Conservation (phyloP, 176 grass and related monocot species). For the Rhynchospora breviuscula region DNA sequence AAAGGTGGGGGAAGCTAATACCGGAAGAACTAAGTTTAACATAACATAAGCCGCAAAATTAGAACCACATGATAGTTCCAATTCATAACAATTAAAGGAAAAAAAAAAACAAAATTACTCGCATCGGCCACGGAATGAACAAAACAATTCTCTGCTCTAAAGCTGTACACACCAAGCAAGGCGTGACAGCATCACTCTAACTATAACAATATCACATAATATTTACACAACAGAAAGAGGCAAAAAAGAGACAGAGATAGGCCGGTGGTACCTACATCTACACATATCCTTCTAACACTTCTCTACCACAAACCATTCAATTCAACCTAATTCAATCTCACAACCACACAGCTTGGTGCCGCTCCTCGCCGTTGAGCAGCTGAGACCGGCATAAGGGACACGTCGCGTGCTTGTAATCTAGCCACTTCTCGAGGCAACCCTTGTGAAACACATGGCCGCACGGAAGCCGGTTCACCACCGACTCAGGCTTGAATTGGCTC, state of each 20-base stretch:
- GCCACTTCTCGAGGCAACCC: slow-evolving; percentile 71
- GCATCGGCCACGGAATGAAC: not conserved
- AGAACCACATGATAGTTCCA: not conserved
- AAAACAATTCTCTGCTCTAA: slow-evolving; percentile 16
- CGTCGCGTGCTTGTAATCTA: slow-evolving; percentile 69
- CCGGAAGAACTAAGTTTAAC: too few relatives aligned
- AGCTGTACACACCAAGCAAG: not conserved
- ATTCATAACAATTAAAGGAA: not conserved
- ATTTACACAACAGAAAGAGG: slow-evolving; percentile 18
- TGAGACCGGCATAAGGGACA: slow-evolving; percentile 67
- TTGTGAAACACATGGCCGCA: slow-evolving; percentile 87
- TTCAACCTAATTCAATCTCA: slow-evolving; percentile 6
- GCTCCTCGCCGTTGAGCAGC: slow-evolving; percentile 30
- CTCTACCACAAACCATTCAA: too few relatives aligned
- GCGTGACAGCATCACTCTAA: slow-evolving; percentile 21
- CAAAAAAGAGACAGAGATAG: not conserved
- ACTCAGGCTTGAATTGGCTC: slow-evolving; percentile 52
- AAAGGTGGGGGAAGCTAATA: not conserved
- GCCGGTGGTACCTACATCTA: slow-evolving; percentile 1
- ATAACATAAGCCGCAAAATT: not conserved
- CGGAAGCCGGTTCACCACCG: slow-evolving; percentile 66
- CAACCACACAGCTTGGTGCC: not conserved
- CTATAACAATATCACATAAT: slow-evolving; percentile 6
- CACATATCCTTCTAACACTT: too few relatives aligned
- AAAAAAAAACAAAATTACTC: not conserved